Evolutionary conservation across 1,139 yeast genomes (phyloP), one percentile per base, ranked within the genome.

Genomic region (Pichia inconspicua): DNA sequence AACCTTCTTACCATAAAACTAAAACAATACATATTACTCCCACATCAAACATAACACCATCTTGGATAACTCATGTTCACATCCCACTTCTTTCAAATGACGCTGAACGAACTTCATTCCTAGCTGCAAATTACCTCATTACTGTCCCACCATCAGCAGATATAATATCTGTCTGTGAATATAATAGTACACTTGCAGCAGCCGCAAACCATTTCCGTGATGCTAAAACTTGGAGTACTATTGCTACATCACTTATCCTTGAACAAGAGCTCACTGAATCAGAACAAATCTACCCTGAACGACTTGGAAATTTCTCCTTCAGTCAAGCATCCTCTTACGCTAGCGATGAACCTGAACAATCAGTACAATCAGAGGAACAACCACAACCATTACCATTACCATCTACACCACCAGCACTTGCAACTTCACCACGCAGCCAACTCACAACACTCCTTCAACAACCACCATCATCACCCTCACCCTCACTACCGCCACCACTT

Each of bases 141-240:
- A 56, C 66, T 2, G 60, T 75, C 3, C 80, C 81, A 0, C 78
- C 75, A 43, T 80, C 75, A 1, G 73, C 74, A 57, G 68, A 69
- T 27, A 61, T 80, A 14, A 61, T 69, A 5, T 80, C 78, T 37
- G 79, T 76, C 1, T 83, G 89, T 58, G 68, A 72, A 40, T 66
- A 75, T 51, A 85, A 85, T 60, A 78, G 87, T 1, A 67, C 70
- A 34, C 70, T 78, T 3, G 87, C 90, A 1, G 75, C 74, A 0
- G 67, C 72, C 42, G 82, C 74, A 1, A 73, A 73, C 14, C 66
- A 73, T 48, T 71, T 69, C 50, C 66, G 87, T 48, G 84, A 82
- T 45, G 72, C 84, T 45, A 89, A 83, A 60, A 73, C 81, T 0
- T 85, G 95, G 95, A 67, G 74, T 49, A 72, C 82, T n/a, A 65